Base-by-base conservation (phyloP, 768 basidiomycete species). In the Dentipellis sp. region DNA sequence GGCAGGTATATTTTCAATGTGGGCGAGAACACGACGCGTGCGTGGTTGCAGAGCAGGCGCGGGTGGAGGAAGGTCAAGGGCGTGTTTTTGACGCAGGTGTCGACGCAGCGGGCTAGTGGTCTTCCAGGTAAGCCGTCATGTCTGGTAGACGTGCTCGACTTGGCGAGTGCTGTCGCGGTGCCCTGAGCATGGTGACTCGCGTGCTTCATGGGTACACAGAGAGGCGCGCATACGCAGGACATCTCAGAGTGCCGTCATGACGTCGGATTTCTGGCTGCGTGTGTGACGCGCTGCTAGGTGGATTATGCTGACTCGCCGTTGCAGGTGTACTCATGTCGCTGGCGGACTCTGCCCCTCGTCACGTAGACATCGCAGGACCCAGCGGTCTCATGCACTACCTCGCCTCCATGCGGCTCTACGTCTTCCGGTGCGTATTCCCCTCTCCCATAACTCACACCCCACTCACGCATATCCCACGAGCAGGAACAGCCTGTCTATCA, bases 1-100 rank as follows among this genome's bases (percentile, higher is more conserved):
- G 84, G 80, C 11, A 88, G 91, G 62, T 97, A 94, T 62, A 76
- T 94, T 39, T 92, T 97, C 77, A 94, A 94, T 69, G 82, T 77
- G 17, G 86, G 90, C 8, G 93, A 97, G 69, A 87, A 86, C 57
- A 83, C 86, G 1, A 84, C 82, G 45, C 74, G 94, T 37, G 72
- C 86, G 0, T 88, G 87, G 65, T 69, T 84, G 14, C 86, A 93
- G 70, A 81, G 81, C 57, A 74, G 72, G 59, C 72, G 78, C 47
- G 81, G 80, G 50, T 80, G 89, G 78, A 81, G 77, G 65, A 86
- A 81, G 61, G 75, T 87, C 4, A 77, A 75, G 38, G 84, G 76
- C 1, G 56, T 95, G 9, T 94, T 97, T 69, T 71, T 93, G 59
- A 88, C 84, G 1, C 78, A 82, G 45, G 71, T 83, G 0, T 75